Base-by-base conservation (phyloP, 2,329 filamentous ascomycete genomes). In the Aspergillus sp. region DNA sequence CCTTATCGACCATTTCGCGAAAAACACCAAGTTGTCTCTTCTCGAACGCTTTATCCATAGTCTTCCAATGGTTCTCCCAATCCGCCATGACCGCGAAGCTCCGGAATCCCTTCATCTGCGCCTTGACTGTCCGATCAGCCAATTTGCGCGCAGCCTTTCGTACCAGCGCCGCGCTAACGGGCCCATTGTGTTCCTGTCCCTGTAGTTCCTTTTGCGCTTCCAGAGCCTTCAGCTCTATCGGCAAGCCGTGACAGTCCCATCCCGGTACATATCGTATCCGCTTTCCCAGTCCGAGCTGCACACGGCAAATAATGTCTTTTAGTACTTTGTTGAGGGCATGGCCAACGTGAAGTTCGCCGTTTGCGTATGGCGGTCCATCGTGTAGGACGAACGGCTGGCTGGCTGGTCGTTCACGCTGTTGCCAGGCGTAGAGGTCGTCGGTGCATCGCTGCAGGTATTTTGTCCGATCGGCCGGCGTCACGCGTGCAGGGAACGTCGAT, bases 211-310 rank as follows among this genome's bases (percentile, higher is more conserved):
- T 81, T 70, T 78, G 70, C n/a, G 77, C 72, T 69, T 90, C 90
- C 15, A 99, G 84, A 23, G 93, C 95, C 78, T 98, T 99, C 69
- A 98, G 84, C 82, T 99, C 95, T 72, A 99, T 99, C 1, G 95
- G 95, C 52, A 99, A 84, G 0, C 95, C 95, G 80, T 99, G 95
- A 67, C 95, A 99, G 74, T 99, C 96, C 95, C 95, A 99, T 49
- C 95, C 94, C 2, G 95, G 95, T 15, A 92, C 83, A 72, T 96
- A 99, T 41, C 87, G 83, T 36, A 98, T 88, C 63, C 86, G 84
- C 67, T 85, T 88, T 17, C 91, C 95, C 71, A 89, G 85, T 62
- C 91, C 87, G 62, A 98, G 80, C 78, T 97, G 88, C 63, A 89
- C 87, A 43, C 95, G 87, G 68, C 92, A 84, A 63, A 96, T 91